These are phyloP conservation scores for Thelonectria blattea DNA, from an alignment of 2,329 filamentous ascomycete genomes.

Conservation along the genomic window DNA sequence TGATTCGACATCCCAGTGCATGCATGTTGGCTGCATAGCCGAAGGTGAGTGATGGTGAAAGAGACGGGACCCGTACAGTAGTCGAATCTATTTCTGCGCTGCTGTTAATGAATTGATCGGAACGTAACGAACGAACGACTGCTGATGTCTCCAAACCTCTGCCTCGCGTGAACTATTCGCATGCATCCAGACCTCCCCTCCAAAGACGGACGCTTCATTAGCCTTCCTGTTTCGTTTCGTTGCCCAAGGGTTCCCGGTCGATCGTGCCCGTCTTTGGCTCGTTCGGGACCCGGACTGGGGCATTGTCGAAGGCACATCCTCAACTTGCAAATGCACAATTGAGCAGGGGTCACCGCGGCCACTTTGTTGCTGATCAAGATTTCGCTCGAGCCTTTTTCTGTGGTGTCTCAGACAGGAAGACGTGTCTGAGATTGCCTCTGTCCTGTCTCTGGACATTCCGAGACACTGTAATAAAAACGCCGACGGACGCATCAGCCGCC, in stretches of 20 bases:
- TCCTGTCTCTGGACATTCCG: background rate
- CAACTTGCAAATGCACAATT: background rate
- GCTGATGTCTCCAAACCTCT: no score
- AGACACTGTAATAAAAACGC: background rate
- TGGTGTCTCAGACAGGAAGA: background rate
- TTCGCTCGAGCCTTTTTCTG: background rate
- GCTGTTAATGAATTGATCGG: background rate
- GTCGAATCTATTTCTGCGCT: background rate
- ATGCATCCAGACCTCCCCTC: background rate
- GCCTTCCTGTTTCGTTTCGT: constrained; percentile 36
- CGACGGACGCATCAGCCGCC: background rate
- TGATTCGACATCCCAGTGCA: constrained; percentile 4
- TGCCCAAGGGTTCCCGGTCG: constrained; percentile 28
- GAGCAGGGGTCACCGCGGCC: background rate
- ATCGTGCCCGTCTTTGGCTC: constrained; percentile 24
- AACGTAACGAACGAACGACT: no score
- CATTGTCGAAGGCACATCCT: background rate
- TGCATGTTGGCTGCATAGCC: constrained; percentile 12
- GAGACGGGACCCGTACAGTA: background rate
- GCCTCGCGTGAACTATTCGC: background rate
- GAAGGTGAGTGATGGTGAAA: constrained; percentile 3
- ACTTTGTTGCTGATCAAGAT: background rate
- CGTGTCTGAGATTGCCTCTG: background rate
- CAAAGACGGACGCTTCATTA: background rate
- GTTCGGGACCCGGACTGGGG: background rate